Percentiles rank a stretch among this genome's conserved stretches.
phyloP scores from a whole-genome alignment of 1,284 basidiomycete genomes.

The Boletus semigastroideus region DNA sequence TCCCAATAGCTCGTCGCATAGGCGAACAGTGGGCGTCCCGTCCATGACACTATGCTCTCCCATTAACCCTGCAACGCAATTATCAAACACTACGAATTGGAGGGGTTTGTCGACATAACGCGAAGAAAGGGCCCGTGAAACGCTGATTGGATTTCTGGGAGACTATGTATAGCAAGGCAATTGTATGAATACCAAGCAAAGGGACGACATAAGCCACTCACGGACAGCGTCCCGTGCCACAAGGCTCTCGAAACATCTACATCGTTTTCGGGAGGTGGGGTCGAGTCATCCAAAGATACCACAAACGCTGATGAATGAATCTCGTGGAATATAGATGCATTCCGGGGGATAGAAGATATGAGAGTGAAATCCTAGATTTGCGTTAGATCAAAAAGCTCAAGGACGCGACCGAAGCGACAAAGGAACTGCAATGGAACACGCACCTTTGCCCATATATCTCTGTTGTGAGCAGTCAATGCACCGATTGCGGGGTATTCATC shows the following conservation, averaged over 20 bases:
- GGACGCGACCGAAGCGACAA: background rate
- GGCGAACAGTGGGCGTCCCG: conserved; percentile 64
- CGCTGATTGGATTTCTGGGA: conserved; percentile 4
- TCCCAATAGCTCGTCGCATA: conserved; percentile 68
- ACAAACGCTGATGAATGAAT: conserved; percentile 85
- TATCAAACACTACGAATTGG: conserved; percentile 81
- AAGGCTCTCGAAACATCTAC: conserved; percentile 61
- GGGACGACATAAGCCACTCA: conserved; percentile 10
- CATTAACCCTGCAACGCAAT: conserved; percentile 78
- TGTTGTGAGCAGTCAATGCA: conserved; percentile 72
- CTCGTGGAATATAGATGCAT: conserved; percentile 61
- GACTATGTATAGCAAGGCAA: conserved; percentile 7
- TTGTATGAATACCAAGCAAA: background rate
- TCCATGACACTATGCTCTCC: conserved; percentile 95
- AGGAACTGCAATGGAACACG: conserved; percentile 5
- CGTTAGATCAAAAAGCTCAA: background rate
- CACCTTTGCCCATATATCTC: conserved; percentile 85
- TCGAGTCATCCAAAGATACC: conserved; percentile 72
- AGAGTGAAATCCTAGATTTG: conserved; percentile 57
- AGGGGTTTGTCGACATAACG: conserved; percentile 85
- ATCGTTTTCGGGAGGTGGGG: conserved; percentile 40
- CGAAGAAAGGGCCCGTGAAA: conserved; percentile 56
- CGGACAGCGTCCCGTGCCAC: conserved; percentile 67
- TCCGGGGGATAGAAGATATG: conserved; percentile 55
- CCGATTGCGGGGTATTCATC: conserved; percentile 74